Evolutionary conservation across 805 yeast genomes (phyloP), one percentile per base, ranked within the genome.

Genomic region (Candida khao-thaluensis): DNA sequence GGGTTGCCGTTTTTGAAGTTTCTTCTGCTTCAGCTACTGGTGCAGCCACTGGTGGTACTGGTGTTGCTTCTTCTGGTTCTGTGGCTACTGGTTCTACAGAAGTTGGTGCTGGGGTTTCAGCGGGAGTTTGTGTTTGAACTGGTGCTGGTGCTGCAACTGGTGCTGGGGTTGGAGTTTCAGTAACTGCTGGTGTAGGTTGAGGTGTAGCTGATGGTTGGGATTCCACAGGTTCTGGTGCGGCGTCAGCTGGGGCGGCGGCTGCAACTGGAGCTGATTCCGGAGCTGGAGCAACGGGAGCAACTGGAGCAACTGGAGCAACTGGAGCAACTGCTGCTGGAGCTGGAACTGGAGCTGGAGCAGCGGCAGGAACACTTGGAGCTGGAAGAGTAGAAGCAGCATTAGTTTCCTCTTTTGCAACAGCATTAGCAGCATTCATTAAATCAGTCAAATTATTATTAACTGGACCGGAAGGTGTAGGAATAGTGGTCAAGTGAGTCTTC

Each of bases 381-480:
- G 37, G 41, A 17, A 9, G 8, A 3, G 31, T 24, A 17, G 29
- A 23, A 16, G 35, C 8, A 6, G 26, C 15, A 12, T 17, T 7
- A 20, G 8, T 37, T 20, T 49, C 52, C n/a, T 43, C 52, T 15
- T 43, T 42, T 0, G 50, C 47, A 10, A 45, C 53, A 7, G 51
- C 50, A 34, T 44, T 44, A 5, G 60, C 60, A 5, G 62, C 64
- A 35, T 57, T 57, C 62, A 57, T 57, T 43, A 59, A 51, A 16
- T 60, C 53, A 34, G 45, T 55, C 42, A 57, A 53, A 4, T 55
- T 50, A 25, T 57, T 50, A 25, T 40, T 46, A 3, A 36, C 35
- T 10, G 34, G 26, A 18, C 7, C 12, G 2, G 28, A 9, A 32
- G 22, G 16, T 12, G 35, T 5, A 17, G 40, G 17, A 8, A 22